Base-by-base conservation (phyloP, 2,329 filamentous ascomycete genomes). In the Fusarium sp. region DNA sequence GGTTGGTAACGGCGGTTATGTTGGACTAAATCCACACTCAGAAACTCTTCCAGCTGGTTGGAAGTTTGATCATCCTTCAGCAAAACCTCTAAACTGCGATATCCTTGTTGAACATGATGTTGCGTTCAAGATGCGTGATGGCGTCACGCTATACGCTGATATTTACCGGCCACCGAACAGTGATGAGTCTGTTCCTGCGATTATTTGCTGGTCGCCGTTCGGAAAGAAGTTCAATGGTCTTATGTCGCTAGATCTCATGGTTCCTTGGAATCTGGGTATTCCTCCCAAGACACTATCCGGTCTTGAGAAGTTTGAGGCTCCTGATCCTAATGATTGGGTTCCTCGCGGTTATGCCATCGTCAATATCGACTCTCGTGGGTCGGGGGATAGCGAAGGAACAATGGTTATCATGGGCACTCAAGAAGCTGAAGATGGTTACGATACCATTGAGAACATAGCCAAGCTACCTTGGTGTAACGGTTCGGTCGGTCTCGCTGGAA, bases 151-250 rank as follows among this genome's bases (percentile, higher is more conserved):
- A 1, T 65, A 65, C 8, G 62, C 60, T 16, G 62, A 65, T 24
- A 22, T 65, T 1, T 65, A 58, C 4, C 62, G 62, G 1, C 62
- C 62, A 16, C 62, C 62, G 0, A 25, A 58, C 1, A 65, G 30
- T 4, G 12, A 65, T 41, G 62, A 58, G 13, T 10, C 51, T 10
- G 22, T 65, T 8, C 62, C 62, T 8, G 60, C 60, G 0, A 58
- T 65, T 4, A 34, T 65, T 2, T 65, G 62, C 30, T 65, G 62
- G 62, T 65, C 62, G 0, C 62, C 62, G 12, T 65, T 65, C 1
- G 62, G 62, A 7, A 65, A 65, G 11, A 65, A 65, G 16, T 65
- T 65, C 22, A 65, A 65, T 2, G 62, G 62, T 1, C 38, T 65
- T 10, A 15, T 65, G 8, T 65, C 62, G 0, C 7, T 65, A 12